Base-by-base conservation (phyloP, 768 basidiomycete species). In the Candolleomyces efflorescens region DNA sequence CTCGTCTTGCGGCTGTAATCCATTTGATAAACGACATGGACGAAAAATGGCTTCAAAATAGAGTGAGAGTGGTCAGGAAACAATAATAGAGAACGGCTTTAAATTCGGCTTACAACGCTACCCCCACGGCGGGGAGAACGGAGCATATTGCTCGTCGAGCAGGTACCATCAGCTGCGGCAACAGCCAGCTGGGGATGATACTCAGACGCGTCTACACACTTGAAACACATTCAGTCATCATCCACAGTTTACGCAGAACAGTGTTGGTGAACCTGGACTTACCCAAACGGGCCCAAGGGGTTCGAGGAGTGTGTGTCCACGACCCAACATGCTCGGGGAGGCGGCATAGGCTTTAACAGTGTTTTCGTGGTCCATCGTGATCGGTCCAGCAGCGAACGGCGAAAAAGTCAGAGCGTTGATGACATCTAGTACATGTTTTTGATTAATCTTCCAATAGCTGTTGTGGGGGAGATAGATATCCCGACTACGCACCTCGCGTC, bases 271-370 rank as follows among this genome's bases (percentile, higher is more conserved):
- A n/a, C n/a, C n/a, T n/a, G n/a, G n/a, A 73, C 84, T 20, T 61
- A 94, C 94, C 92, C 90, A 93, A 57, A 90, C 80, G 10, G 92
- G 87, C 0, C 93, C 94, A 15, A 82, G 77, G 0, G 90, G 87
- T 60, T 92, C 87, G 59, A 90, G 71, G 39, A 93, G 64, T 15
- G 79, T 77, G 68, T 92, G 86, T 0, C 90, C 88, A 44, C 85
- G 74, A 22, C 91, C 88, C 18, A 92, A 75, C 79, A 87, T 85
- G 59, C 78, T 81, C 2, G 91, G 87, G 7, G 86, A 84, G 0
- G 88, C 73, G 5, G 86, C 86, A 66, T 86, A 88, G 2, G 79
- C 82, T 67, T 93, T 94, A 54, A 94, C 80, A 3, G 80, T 82
- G 63, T 90, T 89, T 58, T 95, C 93, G 59, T 88, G 86, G 65